These are phyloP conservation scores for Citrus cavaleriei DNA, from an alignment of 345 rosid genomes.

Conservation along the genomic window DNA sequence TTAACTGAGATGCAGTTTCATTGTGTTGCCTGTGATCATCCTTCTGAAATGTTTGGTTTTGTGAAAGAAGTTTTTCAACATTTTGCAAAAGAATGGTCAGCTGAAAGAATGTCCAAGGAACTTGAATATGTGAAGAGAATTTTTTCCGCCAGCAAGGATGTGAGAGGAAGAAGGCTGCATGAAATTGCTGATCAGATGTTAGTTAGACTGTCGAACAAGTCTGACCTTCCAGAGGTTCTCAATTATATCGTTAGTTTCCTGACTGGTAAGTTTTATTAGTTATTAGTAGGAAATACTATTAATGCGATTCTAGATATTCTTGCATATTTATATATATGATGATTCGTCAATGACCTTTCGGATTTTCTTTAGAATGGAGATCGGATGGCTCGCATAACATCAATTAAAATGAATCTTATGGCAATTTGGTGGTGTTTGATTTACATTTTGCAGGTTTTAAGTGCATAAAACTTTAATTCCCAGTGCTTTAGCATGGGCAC, in stretches of 20 bases:
- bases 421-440: not conserved
- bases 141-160: conserved; percentile 75
- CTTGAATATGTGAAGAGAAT: conserved; percentile 87
- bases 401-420: not conserved
- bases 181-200: conserved; percentile 70
- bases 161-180: conserved; percentile 72
- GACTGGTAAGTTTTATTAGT: conserved; percentile 45
- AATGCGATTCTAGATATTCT: not conserved
- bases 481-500: not conserved
- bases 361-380: not conserved
- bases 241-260: conserved; percentile 53
- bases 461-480: not conserved
- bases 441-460: not conserved
- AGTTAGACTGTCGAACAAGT: conserved; percentile 55
- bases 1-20: conserved; percentile 84
- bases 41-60: conserved; percentile 99
- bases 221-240: conserved; percentile 62
- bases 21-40: conserved; percentile 92
- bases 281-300: not conserved
- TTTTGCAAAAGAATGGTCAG: conserved; percentile 77
- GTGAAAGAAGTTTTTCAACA: conserved; percentile 90
- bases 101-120: conserved; percentile 65
- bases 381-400: not conserved
- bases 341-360: not conserved
- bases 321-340: not conserved